Base-by-base conservation (phyloP, 1,284 basidiomycete species). In the Ganoderma lingzhi region DNA sequence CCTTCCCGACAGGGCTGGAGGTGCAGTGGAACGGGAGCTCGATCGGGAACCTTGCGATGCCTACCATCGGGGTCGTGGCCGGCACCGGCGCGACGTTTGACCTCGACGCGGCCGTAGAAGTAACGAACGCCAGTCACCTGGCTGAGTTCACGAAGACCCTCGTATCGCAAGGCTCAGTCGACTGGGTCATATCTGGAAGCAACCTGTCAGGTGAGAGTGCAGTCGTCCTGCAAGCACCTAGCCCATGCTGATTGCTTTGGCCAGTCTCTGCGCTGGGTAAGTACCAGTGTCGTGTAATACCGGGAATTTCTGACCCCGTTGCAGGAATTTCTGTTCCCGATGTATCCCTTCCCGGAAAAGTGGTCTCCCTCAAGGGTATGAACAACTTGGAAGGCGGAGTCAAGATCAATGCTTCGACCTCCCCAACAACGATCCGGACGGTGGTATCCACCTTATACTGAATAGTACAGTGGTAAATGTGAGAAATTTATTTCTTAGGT, bases 361-460 rank as follows among this genome's bases (percentile, higher is more conserved):
- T 79, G 19, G 88, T 94, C 14, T 86, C 87, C 14, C 80, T 94
- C 45, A 90, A 90, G 72, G 93, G 92, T 48, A 88, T 94, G 81
- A 91, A 94, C 78, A 88, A 88, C 45, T 80, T 95, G 53, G 84
- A 88, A 78, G 84, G 84, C 65, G 88, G 88, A 30, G 91, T 94
- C 41, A 82, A 80, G 60, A 91, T 94, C 72, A 81, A 90, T 56
- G 87, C 2, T 95, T 94, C 76, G 91, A 94, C 78, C 79, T 94
- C 53, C 93, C 93, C 0, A 82, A 84, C 30, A 86, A 94, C 76
- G 92, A 94, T 73, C 90, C 91, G 1, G 87, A 85, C 3, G 93
- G 93, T 23, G 93, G 93, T 53, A 90, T 95, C 69, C 87, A 87
- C 70, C 82, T 95, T 53, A 91, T 88, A 0, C 82, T 94, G 17